Conservation (phyloP, 768 basidiomycete genomes). For the Lentinula raphanica region DNA sequence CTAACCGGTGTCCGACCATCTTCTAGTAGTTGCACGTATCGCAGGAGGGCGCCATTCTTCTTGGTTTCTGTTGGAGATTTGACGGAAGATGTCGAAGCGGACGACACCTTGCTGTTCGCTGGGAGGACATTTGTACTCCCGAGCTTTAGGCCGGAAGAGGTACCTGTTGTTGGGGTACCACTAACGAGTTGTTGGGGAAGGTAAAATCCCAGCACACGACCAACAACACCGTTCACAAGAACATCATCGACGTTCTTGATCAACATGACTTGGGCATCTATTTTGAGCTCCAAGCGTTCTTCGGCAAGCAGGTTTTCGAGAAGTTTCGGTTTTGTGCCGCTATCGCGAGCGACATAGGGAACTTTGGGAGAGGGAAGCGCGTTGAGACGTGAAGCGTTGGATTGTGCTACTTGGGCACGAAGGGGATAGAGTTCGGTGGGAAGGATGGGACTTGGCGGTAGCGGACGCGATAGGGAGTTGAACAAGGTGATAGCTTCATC, state of each 20-base stretch:
- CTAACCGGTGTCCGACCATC: conserved; percentile 5
- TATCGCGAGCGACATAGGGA: conserved; percentile 50
- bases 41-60: conserved; percentile 7
- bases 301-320: conserved; percentile 62
- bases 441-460: conserved; percentile 19
- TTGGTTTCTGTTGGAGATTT: conserved; percentile 7
- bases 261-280: conserved; percentile 52
- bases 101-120: background rate
- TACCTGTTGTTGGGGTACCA: background rate
- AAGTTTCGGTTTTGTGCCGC: conserved; percentile 41
- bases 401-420: conserved; percentile 61
- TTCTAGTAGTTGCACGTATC: conserved; percentile 4
- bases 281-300: conserved; percentile 48
- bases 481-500: conserved; percentile 21
- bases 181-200: conserved; percentile 10
- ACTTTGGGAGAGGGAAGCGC: conserved; percentile 37
- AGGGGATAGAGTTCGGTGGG: conserved; percentile 60
- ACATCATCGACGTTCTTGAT: conserved; percentile 74
- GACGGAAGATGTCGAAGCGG: background rate
- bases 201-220: conserved; percentile 60
- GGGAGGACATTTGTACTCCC: background rate
- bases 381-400: conserved; percentile 53
- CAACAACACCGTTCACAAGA: conserved; percentile 76
- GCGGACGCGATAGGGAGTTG: conserved; percentile 12
- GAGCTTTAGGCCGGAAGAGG: background rate